phyloP scores from a whole-genome alignment of 2,329 filamentous ascomycete genomes.

The Aspergillus sp. region DNA sequence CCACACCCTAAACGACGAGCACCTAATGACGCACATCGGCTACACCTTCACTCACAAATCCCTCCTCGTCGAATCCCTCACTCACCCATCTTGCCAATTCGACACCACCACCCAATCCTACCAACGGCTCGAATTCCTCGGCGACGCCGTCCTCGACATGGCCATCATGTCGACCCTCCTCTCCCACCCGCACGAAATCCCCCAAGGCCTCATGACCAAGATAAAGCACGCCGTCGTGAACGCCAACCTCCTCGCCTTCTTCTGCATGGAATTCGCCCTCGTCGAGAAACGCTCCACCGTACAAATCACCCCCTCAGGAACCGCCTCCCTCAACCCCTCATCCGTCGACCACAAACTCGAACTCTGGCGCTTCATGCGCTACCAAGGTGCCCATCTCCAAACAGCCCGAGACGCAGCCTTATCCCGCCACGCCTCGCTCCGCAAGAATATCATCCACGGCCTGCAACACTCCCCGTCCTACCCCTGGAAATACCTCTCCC shows the following conservation, averaged over 20 bases:
- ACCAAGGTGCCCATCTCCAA: conserved; percentile 17
- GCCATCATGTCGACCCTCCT: conserved; percentile 61
- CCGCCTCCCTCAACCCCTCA: conserved; percentile 26
- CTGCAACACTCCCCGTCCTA: conserved; percentile 59
- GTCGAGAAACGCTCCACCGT: conserved; percentile 12
- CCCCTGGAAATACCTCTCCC: conserved; percentile 74
- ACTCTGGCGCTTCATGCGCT: conserved; percentile 71
- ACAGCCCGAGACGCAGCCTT: conserved; percentile 22
- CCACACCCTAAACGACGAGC: conserved; percentile 21
- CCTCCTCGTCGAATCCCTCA: conserved; percentile 76
- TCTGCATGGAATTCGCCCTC: conserved; percentile 60
- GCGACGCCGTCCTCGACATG: conserved; percentile 81
- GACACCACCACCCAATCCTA: conserved; percentile 57
- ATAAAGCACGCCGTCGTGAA: conserved; percentile 78
- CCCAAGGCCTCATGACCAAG: conserved; percentile 69
- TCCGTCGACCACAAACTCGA: conserved; percentile 38
- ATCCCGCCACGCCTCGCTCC: conserved; percentile 52
- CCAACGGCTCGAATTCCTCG: conserved; percentile 84
- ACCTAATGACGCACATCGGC: conserved; percentile 50
- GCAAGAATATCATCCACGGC: conserved; percentile 51
- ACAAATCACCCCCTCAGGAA: conserved; percentile 11
- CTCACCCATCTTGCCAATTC: conserved; percentile 66
- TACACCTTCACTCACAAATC: conserved; percentile 69
- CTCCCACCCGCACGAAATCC: conserved; percentile 39
- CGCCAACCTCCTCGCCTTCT: conserved; percentile 74